Evolutionary conservation across 139 green algal species (phyloP), one percentile per base, ranked within the genome.

Genomic region (Closterium sp.): DNA sequence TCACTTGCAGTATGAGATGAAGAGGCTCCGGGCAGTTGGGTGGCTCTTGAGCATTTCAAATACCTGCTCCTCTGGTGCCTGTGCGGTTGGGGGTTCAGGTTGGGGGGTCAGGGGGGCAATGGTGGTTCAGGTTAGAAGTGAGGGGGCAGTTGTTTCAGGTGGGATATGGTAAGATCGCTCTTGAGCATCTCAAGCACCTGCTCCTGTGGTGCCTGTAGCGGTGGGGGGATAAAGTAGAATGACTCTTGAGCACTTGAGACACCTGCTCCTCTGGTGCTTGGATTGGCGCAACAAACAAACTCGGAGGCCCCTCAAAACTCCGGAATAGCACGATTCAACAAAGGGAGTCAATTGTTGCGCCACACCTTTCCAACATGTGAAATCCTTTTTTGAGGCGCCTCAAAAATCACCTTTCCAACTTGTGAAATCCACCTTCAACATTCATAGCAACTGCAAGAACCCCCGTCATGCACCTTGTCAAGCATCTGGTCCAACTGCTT

Each of bases 391-490:
- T 55, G 36, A 55, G 36, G 4, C 36, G 36, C 36, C 36, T 55
- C 36, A 55, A 55, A 4, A 55, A 6, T 6, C 36, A 55, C 36
- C 36, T 55, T n/a, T n/a, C n/a, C 36, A 6, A 55, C 36, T 55
- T n/a, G 38, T 36, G 6, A 85, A 8, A 12, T 76, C 6, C 21
- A 94, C 5, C 86, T 94, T 90, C 85, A 93, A 93, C 7, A 93
- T 76, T 0, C 94, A 95, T 35, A 97, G 93, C 89, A 97, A 97
- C 4, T 97, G 95, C n/a, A 98, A 94, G 94, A 98, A 95, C 0
- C 97, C 95, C n/a, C n/a, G n/a, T n/a, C 38, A 66, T 6, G 36
- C 34, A 85, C 64, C 76, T 91, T 64, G n/a, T 89, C 66, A 19
- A 91, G 38, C 23, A 94, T 21, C 86, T n/a, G n/a, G n/a, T n/a